These are phyloP conservation scores for Cutaneotrichosporon cavernicola DNA, from an alignment of 1,284 basidiomycete genomes.

Conservation along the genomic window DNA sequence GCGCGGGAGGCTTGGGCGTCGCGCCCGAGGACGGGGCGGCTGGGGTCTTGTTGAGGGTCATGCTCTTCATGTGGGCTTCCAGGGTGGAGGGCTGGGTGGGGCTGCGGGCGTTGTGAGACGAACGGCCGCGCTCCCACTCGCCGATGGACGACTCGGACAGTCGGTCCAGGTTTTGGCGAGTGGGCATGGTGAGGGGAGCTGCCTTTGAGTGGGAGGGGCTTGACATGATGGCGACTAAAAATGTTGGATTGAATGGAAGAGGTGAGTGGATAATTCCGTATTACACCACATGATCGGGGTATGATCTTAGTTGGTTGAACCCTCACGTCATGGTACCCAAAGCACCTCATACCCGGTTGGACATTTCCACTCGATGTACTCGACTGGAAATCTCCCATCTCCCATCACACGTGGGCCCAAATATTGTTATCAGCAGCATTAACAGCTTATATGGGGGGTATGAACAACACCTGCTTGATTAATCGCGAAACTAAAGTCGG, in stretches of 20 bases:
- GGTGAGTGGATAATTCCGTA: not conserved
- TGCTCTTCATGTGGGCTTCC: slow-evolving; percentile 17
- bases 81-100: slow-evolving; percentile 33
- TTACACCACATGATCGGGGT: slow-evolving; percentile 2
- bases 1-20: not conserved
- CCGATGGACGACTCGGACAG: slow-evolving; percentile 50
- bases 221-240: slow-evolving; percentile 9
- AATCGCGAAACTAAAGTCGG: not conserved
- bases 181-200: slow-evolving; percentile 31
- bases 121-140: slow-evolving; percentile 49
- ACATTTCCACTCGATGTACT: too few relatives aligned
- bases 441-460: too few relatives aligned
- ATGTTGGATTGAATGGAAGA: not conserved
- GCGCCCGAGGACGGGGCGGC: not conserved
- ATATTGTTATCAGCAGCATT: too few relatives aligned
- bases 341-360: too few relatives aligned
- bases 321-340: too few relatives aligned
- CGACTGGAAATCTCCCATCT: too few relatives aligned
- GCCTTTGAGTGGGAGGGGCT: slow-evolving; percentile 16
- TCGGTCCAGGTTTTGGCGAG: slow-evolving; percentile 38
- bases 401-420: too few relatives aligned
- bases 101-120: slow-evolving; percentile 40
- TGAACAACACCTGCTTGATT: too few relatives aligned
- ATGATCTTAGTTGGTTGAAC: too few relatives aligned
- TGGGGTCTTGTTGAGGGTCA: slow-evolving; percentile 8